phyloP scores from a whole-genome alignment of 176 grass and related monocot species.

The Carex cristatella region DNA sequence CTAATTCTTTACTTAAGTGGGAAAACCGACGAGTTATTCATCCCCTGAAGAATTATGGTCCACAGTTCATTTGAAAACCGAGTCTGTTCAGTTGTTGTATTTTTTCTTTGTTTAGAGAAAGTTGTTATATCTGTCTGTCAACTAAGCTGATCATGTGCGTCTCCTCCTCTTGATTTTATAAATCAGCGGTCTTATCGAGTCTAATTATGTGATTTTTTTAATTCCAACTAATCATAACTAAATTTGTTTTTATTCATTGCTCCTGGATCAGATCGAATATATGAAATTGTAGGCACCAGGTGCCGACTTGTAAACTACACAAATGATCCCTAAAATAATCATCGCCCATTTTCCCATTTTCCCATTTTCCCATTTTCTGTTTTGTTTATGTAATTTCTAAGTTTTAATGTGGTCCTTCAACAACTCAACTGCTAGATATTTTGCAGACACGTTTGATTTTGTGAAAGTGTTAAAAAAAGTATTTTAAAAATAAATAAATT shows the following conservation, averaged over 20 bases:
- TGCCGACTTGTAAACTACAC: neutral
- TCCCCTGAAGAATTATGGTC: neutral
- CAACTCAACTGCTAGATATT: neutral
- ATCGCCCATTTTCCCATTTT: neutral
- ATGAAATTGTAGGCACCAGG: neutral
- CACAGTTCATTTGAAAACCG: neutral
- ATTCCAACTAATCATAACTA: conserved; percentile 1
- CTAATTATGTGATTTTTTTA: neutral
- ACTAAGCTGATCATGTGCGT: neutral
- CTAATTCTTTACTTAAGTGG: neutral
- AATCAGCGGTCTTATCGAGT: neutral
- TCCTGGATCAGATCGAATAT: neutral
- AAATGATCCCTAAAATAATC: neutral
- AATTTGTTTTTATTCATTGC: neutral
- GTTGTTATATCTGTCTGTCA: neutral
- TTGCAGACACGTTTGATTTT: neutral
- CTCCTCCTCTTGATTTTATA: neutral
- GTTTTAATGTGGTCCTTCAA: neutral
- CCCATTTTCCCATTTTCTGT: neutral
- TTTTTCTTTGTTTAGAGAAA: too few species aligned
- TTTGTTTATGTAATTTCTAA: neutral
- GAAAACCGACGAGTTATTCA: neutral
- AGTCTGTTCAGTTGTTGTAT: neutral
- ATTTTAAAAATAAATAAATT: neutral
- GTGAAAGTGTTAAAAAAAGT: neutral